Percentiles rank a stretch among this genome's conserved stretches.
phyloP scores from a whole-genome alignment of 2,329 filamentous ascomycete genomes.

The Pseudogymnoascus sp. region DNA sequence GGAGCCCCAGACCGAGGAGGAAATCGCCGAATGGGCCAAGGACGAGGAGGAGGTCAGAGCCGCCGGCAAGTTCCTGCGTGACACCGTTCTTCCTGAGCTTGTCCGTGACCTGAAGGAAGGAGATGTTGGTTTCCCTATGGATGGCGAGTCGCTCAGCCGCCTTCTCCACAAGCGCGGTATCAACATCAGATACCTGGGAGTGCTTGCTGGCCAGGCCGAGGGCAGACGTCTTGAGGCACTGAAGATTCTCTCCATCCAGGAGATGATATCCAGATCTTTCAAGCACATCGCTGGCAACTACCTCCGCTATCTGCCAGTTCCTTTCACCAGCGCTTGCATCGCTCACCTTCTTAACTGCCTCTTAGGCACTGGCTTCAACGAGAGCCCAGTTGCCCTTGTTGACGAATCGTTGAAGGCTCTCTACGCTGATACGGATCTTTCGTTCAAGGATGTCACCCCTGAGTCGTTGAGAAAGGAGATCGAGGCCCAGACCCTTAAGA shows the following conservation, averaged over 20 bases:
- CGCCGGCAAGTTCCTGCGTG: conserved; percentile 71
- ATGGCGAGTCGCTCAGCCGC: conserved; percentile 82
- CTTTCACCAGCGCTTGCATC: conserved; percentile 72
- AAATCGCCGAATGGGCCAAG: conserved; percentile 73
- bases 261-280: conserved; percentile 93
- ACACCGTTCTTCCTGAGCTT: conserved; percentile 75
- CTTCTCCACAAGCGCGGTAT: conserved; percentile 95
- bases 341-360: conserved; percentile 92
- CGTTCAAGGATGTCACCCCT: conserved; percentile 73
- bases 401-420: conserved; percentile 68
- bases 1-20: conserved; percentile 78
- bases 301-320: conserved; percentile 70
- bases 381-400: conserved; percentile 70
- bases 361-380: conserved; percentile 68
- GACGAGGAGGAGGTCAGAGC: conserved; percentile 86
- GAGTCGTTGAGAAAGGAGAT: conserved; percentile 64
- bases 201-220: conserved; percentile 64
- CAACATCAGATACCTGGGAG: conserved; percentile 93
- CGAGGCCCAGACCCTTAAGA: conserved; percentile 60
- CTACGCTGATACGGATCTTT: conserved; percentile 75
- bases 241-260: conserved; percentile 70
- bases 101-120: conserved; percentile 83
- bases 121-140: conserved; percentile 96
- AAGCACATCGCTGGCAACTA: conserved; percentile 83
- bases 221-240: conserved; percentile 71